Base-by-base conservation (phyloP, 2,329 filamentous ascomycete species). In the Monilinia fructicola region DNA sequence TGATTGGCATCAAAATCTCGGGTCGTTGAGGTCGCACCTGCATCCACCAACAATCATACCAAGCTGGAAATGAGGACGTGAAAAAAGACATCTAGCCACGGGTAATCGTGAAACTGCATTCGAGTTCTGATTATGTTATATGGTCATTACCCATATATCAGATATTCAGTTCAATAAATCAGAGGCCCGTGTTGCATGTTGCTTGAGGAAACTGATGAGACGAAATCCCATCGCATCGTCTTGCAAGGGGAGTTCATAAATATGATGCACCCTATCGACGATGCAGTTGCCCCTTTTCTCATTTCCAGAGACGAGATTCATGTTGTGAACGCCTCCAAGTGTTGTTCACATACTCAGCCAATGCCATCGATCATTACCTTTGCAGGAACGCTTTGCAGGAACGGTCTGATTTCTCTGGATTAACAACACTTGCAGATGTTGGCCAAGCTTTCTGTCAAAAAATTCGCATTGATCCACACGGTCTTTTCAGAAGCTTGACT, bases 381-480 rank as follows among this genome's bases (percentile, higher is more conserved):
- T 38, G 58, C 58, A 59, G 58, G 31, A 59, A 40, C 31, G 62
- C 44, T 38, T 21, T 38, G 58, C 58, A 59, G 58, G 31, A 59
- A 40, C 31, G 62, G 54, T 38, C 40, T 50, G 38, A 35, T 38
- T n/a, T 38, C 7, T 50, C 28, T 44, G 14, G 26, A 55, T 42
- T n/a, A 38, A 44, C 40, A 42, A 26, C 26, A 56, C 31, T 6
- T 26, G 53, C n/a, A 44, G 12, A 56, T 58, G 12, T 18, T 65
- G 7, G 63, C 63, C 31, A 59, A 59, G 44, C 42, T 52, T 50
- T 48, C 63, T 59, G 63, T 50, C 63, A 65, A 65, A 64, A 35
- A 26, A 16, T 35, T 26, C 21, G 31, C 44, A 64, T 23, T 35
- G 40, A 56, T n/a, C 23, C 38, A 56, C 31, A 65, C 23, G 23